Percentiles rank a stretch among this genome's conserved stretches.
Conservation (phyloP, 2,329 filamentous ascomycete species). For the Aspergillus tanneri region DNA sequence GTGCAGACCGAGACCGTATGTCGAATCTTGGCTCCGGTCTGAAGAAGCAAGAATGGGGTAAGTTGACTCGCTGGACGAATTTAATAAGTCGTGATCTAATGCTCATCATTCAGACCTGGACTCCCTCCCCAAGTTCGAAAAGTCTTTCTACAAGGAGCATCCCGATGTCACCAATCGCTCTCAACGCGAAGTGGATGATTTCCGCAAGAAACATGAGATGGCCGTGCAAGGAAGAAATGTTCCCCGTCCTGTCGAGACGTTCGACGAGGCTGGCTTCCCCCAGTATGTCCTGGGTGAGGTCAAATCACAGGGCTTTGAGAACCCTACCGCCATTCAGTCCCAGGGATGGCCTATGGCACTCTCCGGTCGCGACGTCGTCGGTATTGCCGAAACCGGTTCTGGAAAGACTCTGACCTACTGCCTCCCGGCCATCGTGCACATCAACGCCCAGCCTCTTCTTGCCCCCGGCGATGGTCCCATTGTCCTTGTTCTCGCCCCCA, state of each 20-base stretch:
- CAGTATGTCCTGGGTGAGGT: conserved; percentile 97
- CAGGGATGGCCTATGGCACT: conserved; percentile 99
- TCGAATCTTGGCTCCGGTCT: conserved; percentile 81
- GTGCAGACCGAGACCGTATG: conserved; percentile 88
- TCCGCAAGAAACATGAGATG: conserved; percentile 83
- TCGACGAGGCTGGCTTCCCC: conserved; percentile 96
- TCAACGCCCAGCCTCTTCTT: conserved; percentile 96
- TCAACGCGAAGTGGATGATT: conserved; percentile 77
- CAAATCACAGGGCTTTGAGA: conserved; percentile 93
- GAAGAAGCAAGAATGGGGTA: conserved; percentile 87
- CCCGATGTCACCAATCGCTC: conserved; percentile 73
- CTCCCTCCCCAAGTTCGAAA: conserved; percentile 92
- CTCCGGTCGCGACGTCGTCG: conserved; percentile 94
- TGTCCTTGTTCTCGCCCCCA: conserved; percentile 91
- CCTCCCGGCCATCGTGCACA: conserved; percentile 96
- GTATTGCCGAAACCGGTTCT: conserved; percentile 98
- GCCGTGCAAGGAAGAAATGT: conserved; percentile 75
- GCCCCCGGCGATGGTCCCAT: conserved; percentile 95
- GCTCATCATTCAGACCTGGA: no score
- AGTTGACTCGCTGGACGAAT: conserved; percentile 46
- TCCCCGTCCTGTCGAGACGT: conserved; percentile 91
- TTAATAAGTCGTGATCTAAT: no score
- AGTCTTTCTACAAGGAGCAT: conserved; percentile 98
- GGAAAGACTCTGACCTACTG: conserved; percentile 99
- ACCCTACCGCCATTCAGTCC: conserved; percentile 93